Evolutionary conservation across 345 rosid species (phyloP).

Genomic region (Euphorbia tirucalli): DNA sequence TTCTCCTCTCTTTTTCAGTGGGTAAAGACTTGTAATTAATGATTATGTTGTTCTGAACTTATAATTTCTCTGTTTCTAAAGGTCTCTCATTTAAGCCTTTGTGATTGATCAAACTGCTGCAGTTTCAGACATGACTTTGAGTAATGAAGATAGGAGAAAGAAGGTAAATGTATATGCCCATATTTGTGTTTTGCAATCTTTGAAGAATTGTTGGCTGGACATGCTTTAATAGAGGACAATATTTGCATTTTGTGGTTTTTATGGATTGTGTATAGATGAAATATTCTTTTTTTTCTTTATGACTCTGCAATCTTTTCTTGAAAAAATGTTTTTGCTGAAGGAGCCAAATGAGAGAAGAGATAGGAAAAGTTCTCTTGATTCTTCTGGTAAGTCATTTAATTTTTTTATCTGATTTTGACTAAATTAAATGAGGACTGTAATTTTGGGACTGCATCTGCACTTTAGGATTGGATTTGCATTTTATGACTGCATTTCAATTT

Average conservation of each 20-base stretch:
- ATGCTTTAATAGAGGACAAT: not conserved
- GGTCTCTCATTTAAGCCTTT: not conserved
- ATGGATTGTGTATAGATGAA: too few species aligned
- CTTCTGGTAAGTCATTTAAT: constrained; percentile 27
- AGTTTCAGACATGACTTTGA: not conserved
- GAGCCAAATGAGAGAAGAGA: constrained; percentile 30
- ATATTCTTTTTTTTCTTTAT: not conserved
- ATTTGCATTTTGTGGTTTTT: not conserved
- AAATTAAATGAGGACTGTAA: not conserved
- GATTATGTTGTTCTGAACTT: not conserved
- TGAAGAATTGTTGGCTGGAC: not conserved
- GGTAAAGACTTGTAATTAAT: too few species aligned
- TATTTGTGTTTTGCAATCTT: too few species aligned
- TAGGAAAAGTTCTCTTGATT: constrained; percentile 25
- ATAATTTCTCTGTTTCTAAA: not conserved
- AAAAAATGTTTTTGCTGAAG: constrained; percentile 33
- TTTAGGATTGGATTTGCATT: too few species aligned
- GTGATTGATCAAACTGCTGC: not conserved
- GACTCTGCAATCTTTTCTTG: constrained; percentile 37
- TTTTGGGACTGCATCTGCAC: too few species aligned
- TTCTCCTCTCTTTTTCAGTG: too few species aligned
- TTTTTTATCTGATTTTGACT: not conserved
- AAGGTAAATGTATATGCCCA: not conserved
- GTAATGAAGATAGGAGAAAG: not conserved
- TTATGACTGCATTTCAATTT: too few species aligned